phyloP scores from a whole-genome alignment of 2,329 filamentous ascomycete species.

The Alternaria gansuensis region DNA sequence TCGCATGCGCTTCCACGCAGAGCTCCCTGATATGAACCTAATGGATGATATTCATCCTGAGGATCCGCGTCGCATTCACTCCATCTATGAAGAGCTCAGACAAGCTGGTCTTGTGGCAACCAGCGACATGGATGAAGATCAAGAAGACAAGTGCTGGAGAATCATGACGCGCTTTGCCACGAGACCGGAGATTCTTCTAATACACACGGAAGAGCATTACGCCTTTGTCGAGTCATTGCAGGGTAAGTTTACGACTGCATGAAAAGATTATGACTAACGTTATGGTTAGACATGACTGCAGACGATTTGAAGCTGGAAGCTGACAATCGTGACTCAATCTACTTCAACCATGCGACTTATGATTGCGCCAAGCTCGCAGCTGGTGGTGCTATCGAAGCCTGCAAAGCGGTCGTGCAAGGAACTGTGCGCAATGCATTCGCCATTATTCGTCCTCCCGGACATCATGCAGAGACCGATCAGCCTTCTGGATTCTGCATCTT shows the following conservation, averaged over 20 bases:
- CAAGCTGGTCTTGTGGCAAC: constrained; percentile 78
- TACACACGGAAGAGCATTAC: constrained; percentile 81
- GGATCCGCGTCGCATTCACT: constrained; percentile 89
- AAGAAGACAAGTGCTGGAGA: constrained; percentile 66
- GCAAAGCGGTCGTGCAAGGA: constrained; percentile 84
- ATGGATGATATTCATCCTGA: constrained; percentile 86
- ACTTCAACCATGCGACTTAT: constrained; percentile 79
- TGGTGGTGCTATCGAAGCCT: constrained; percentile 94
- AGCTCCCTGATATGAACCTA: constrained; percentile 60
- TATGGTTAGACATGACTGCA: constrained; percentile 53
- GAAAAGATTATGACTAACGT: constrained; percentile 22
- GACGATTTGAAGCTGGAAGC: constrained; percentile 75
- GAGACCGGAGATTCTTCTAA: constrained; percentile 78
- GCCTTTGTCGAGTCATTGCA: constrained; percentile 74
- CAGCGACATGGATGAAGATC: constrained; percentile 59
- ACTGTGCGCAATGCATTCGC: constrained; percentile 94
- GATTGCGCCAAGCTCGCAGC: constrained; percentile 83
- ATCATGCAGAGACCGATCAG: constrained; percentile 87
- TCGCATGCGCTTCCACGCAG: constrained; percentile 94
- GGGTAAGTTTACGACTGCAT: constrained; percentile 45
- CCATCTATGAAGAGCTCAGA: constrained; percentile 90
- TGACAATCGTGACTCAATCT: constrained; percentile 57
- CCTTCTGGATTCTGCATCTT: constrained; percentile 97
- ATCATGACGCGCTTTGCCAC: constrained; percentile 83
- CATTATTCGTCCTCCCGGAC: constrained; percentile 91